Evolutionary conservation across 2,329 filamentous ascomycete species (phyloP).

Genomic region (Phaeosphaeria sp.): DNA sequence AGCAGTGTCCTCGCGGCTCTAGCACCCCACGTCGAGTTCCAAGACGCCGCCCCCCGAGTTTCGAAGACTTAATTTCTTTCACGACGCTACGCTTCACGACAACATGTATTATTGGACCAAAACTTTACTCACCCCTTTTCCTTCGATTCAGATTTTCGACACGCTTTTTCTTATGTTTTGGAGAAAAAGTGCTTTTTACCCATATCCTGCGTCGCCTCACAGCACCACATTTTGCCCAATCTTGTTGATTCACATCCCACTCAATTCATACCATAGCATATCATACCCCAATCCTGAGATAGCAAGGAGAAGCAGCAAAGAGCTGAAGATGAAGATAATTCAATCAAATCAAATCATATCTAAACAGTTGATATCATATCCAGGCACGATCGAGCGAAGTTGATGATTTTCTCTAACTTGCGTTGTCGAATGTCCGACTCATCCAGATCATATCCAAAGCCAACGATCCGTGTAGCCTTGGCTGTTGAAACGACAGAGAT

Average conservation of each 20-base stretch:
- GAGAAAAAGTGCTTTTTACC: background rate
- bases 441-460: too few relatives aligned
- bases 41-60: background rate
- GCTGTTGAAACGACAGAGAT: too few relatives aligned
- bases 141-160: background rate
- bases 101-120: background rate
- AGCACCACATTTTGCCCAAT: background rate
- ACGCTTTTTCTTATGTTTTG: background rate
- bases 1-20: background rate
- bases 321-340: background rate
- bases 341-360: background rate
- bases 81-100: background rate
- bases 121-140: background rate
- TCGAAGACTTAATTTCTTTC: background rate
- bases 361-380: background rate
- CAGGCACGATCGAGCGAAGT: background rate
- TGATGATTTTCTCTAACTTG: too few relatives aligned
- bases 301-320: background rate
- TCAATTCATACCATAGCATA: background rate
- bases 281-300: background rate
- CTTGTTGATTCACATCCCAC: background rate
- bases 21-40: background rate
- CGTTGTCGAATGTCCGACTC: too few relatives aligned
- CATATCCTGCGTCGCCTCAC: background rate
- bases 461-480: too few relatives aligned